These are phyloP conservation scores for Capronia epimyces DNA, from an alignment of 2,329 filamentous ascomycete genomes.

Conservation along the genomic window DNA sequence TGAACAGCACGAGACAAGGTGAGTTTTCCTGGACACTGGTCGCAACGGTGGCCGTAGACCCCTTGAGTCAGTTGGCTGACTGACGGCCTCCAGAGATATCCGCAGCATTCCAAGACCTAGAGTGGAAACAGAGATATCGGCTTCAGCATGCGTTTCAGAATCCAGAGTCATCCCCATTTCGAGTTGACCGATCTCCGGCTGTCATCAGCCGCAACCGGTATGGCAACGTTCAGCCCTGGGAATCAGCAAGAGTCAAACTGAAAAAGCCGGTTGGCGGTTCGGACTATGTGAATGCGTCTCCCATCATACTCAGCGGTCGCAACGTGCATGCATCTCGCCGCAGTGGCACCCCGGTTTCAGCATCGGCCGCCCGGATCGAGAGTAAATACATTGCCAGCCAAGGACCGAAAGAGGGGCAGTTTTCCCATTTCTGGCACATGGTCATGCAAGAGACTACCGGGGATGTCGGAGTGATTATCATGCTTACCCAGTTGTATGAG, in stretches of 20 bases:
- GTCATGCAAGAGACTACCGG: slow-evolving; percentile 67
- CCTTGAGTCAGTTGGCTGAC: neutral
- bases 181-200: slow-evolving; percentile 53
- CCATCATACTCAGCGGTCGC: slow-evolving; percentile 54
- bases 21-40: slow-evolving; percentile 5
- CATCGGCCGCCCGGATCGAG: slow-evolving; percentile 26
- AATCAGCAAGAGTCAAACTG: slow-evolving; percentile 76
- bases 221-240: slow-evolving; percentile 82
- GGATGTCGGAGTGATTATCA: slow-evolving; percentile 76
- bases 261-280: slow-evolving; percentile 66
- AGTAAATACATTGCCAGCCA: slow-evolving; percentile 75
- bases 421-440: slow-evolving; percentile 93
- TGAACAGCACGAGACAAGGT: slow-evolving; percentile 26
- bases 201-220: slow-evolving; percentile 72
- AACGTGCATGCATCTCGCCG: slow-evolving; percentile 40
- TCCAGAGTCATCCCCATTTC: slow-evolving; percentile 51
- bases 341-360: slow-evolving; percentile 34
- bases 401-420: slow-evolving; percentile 71
- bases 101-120: slow-evolving; percentile 56
- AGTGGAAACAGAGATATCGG: slow-evolving; percentile 55
- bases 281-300: slow-evolving; percentile 79
- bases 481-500: slow-evolving; percentile 88
- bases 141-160: slow-evolving; percentile 44
- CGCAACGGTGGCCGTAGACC: neutral
- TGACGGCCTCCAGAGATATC: slow-evolving; percentile 47